Conservation (phyloP, 2,329 filamentous ascomycete species). For the Penicillium sp. region DNA sequence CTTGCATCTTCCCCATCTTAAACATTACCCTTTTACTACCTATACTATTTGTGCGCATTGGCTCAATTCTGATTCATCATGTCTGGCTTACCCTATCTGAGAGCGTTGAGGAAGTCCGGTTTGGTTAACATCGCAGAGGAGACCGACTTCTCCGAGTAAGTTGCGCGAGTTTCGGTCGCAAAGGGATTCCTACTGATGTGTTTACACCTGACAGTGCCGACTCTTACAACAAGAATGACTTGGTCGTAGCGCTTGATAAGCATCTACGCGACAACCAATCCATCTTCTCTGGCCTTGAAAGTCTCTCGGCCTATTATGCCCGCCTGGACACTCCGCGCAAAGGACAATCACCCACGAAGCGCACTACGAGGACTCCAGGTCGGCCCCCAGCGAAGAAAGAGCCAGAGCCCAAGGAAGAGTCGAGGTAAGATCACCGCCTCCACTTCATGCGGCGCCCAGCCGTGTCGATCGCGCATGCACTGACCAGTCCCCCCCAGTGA, state of each 20-base stretch:
- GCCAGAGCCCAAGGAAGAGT: conserved; percentile 36
- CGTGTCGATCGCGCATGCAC: conserved; percentile 9
- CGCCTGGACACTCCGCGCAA: conserved; percentile 39
- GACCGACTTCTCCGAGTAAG: conserved; percentile 73
- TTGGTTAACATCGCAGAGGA: conserved; percentile 72
- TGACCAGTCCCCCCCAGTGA: conserved; percentile 5
- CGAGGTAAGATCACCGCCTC: conserved; percentile 22
- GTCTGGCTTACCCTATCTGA: conserved; percentile 72
- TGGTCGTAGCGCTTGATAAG: conserved; percentile 73
- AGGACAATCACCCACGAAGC: conserved; percentile 51
- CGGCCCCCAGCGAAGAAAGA: conserved; percentile 30
- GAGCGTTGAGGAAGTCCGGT: conserved; percentile 79
- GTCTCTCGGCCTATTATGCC: conserved; percentile 76
- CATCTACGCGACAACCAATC: conserved; percentile 70
- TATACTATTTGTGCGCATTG: conserved; percentile 18
- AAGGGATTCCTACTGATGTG: conserved; percentile 5
- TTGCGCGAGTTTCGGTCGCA: conserved; percentile 24
- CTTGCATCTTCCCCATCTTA: conserved; percentile 17
- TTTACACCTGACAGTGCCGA: conserved; percentile 58
- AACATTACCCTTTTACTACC: conserved; percentile 5
- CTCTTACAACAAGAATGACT: conserved; percentile 73
- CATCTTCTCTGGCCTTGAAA: conserved; percentile 63
- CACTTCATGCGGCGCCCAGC: conserved; percentile 12
- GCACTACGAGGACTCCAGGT: conserved; percentile 44
- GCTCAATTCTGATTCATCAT: conserved; percentile 48